Evolutionary conservation across 495 filamentous ascomycete genomes (phyloP).

Genomic region (Terfezia boudieri): DNA sequence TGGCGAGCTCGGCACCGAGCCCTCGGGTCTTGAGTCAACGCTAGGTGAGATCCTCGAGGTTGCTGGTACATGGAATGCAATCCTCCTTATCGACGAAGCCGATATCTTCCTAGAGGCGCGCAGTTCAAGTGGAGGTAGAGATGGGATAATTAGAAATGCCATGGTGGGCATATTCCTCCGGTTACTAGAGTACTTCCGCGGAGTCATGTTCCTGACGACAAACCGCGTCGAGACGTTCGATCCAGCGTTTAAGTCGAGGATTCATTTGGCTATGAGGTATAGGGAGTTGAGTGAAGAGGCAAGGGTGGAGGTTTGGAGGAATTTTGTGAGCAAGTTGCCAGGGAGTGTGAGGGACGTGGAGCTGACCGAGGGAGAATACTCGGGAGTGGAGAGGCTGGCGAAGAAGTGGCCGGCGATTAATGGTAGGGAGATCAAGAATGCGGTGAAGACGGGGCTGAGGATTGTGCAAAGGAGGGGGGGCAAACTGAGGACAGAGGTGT

Average conservation of each 20-base stretch:
- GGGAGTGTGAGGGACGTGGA: not conserved
- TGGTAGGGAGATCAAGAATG: not conserved
- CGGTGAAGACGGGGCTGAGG: not conserved
- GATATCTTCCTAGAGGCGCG: conserved; percentile 30
- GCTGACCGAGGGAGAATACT: not conserved
- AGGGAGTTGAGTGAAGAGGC: not conserved
- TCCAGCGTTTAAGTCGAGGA: conserved; percentile 29
- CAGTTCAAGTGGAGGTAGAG: not conserved
- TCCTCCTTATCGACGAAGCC: conserved; percentile 33
- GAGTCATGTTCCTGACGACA: conserved; percentile 31
- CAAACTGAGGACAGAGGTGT: not conserved
- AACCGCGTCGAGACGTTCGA: conserved; percentile 29
- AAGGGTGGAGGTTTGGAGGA: conserved; percentile 1
- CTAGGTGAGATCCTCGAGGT: conserved; percentile 31
- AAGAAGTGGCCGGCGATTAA: not conserved
- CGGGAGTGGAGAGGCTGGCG: not conserved
- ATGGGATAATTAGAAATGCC: conserved; percentile 32
- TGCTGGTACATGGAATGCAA: conserved; percentile 29
- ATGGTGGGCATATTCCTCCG: conserved; percentile 21
- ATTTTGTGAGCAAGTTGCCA: not conserved
- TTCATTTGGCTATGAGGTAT: conserved; percentile 26
- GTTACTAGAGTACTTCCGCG: conserved; percentile 27
- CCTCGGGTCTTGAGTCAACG: conserved; percentile 27
- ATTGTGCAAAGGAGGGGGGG: not conserved
- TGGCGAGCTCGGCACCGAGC: conserved; percentile 31